Conservation (phyloP, 2,329 filamentous ascomycete genomes). For the Colletotrichum sp. region DNA sequence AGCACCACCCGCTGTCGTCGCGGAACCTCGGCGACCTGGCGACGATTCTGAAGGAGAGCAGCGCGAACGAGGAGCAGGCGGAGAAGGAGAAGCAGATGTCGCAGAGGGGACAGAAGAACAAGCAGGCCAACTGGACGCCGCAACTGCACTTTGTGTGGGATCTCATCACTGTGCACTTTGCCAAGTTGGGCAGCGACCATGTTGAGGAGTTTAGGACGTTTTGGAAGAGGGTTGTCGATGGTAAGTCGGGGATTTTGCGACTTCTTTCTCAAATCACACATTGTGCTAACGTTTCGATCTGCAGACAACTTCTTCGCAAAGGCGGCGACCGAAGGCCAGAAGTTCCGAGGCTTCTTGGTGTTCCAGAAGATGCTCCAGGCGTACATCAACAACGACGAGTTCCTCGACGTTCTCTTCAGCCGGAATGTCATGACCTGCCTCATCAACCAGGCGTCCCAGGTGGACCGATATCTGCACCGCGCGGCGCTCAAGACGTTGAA, state of each 20-base stretch:
- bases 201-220: constrained; percentile 72
- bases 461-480: constrained; percentile 80
- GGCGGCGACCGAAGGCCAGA: constrained; percentile 83
- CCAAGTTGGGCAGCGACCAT: constrained; percentile 39
- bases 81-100: constrained; percentile 39
- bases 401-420: constrained; percentile 72
- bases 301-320: constrained; percentile 83
- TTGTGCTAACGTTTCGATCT: neutral
- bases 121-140: constrained; percentile 78
- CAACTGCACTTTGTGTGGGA: constrained; percentile 91
- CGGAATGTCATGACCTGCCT: constrained; percentile 82
- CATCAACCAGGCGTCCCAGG: constrained; percentile 80
- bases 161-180: constrained; percentile 67
- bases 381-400: constrained; percentile 40
- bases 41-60: constrained; percentile 79
- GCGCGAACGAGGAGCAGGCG: constrained; percentile 57
- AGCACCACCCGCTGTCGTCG: constrained; percentile 77
- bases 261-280: neutral
- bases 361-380: constrained; percentile 76
- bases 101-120: constrained; percentile 41
- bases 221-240: constrained; percentile 87
- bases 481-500: constrained; percentile 80
- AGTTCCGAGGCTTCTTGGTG: constrained; percentile 89
- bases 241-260: constrained; percentile 51
- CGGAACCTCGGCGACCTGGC: constrained; percentile 73